Conservation (phyloP, 2,329 filamentous ascomycete species). For the Rhinocladiella similis region DNA sequence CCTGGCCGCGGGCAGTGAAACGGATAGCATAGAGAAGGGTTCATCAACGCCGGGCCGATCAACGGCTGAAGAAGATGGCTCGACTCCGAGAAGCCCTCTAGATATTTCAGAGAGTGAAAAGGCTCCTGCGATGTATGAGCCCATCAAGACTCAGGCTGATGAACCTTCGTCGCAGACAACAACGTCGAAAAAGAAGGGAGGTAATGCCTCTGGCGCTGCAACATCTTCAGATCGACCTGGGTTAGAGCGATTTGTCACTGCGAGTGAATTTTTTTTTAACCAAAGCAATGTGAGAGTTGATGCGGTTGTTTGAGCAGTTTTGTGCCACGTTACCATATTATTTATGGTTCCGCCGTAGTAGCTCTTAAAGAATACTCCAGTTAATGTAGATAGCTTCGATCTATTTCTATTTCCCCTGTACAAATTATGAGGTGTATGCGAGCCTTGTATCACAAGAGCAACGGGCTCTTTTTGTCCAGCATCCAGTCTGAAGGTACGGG, state of each 20-base stretch:
- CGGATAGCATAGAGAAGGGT: neutral
- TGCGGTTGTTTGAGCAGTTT: neutral
- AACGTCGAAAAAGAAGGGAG: too few species aligned
- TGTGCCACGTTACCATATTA: constrained; percentile 13
- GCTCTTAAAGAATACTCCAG: too few species aligned
- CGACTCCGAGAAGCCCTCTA: too few species aligned
- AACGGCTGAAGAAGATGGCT: too few species aligned
- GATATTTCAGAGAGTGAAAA: too few species aligned
- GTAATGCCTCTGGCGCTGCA: neutral
- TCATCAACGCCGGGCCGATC: neutral
- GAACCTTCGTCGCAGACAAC: neutral
- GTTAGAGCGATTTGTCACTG: neutral
- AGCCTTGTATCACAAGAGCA: neutral
- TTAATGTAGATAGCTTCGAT: too few species aligned
- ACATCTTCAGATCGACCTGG: neutral
- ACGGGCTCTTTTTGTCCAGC: neutral
- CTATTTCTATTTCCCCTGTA: neutral
- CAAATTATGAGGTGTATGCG: neutral
- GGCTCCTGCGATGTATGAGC: too few species aligned
- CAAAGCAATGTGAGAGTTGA: too few species aligned
- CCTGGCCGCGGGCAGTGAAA: constrained; percentile 63
- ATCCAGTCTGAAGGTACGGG: neutral
- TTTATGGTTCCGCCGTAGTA: too few species aligned
- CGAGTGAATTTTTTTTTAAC: neutral
- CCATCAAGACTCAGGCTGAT: too few species aligned